A percentile compares a stretch with the other conserved stretches of the same genome.
Conservation (phyloP, 306 rosid species). For the Dryas drummondii region DNA sequence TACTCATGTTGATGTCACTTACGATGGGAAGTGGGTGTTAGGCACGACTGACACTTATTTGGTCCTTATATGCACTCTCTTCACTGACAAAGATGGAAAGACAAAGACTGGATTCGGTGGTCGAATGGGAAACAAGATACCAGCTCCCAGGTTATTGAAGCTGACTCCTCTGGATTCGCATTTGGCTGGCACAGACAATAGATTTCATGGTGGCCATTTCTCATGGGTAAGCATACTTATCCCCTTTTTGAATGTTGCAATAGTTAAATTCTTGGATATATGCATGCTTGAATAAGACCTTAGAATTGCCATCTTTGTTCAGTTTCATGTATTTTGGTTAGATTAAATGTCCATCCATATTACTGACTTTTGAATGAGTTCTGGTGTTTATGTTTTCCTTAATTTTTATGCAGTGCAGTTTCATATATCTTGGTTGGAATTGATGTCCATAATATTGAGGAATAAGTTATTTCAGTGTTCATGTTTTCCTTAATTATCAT, state of each 20-base stretch:
- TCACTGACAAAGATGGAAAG: slow-evolving; percentile 86
- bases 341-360: background rate
- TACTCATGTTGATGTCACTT: slow-evolving; percentile 84
- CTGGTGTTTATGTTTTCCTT: background rate
- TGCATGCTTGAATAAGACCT: background rate
- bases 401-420: background rate
- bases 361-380: background rate
- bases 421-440: slow-evolving; percentile 5
- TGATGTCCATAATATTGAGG: background rate
- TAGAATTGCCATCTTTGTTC: background rate
- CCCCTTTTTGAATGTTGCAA: background rate
- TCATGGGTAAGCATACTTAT: slow-evolving; percentile 70
- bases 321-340: background rate
- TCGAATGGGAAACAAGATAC: slow-evolving; percentile 80
- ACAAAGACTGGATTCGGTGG: slow-evolving; percentile 85
- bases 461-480: background rate
- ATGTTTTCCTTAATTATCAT: background rate
- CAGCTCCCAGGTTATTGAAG: slow-evolving; percentile 89
- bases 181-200: slow-evolving; percentile 76
- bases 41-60: slow-evolving; percentile 81
- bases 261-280: background rate
- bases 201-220: slow-evolving; percentile 87
- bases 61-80: slow-evolving; percentile 79
- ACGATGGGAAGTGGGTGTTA: slow-evolving; percentile 86
- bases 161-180: slow-evolving; percentile 87